Percentiles rank a stretch among this genome's conserved stretches.
Evolutionary conservation across 805 yeast species (phyloP).

Genomic region (Starmerella floris): DNA sequence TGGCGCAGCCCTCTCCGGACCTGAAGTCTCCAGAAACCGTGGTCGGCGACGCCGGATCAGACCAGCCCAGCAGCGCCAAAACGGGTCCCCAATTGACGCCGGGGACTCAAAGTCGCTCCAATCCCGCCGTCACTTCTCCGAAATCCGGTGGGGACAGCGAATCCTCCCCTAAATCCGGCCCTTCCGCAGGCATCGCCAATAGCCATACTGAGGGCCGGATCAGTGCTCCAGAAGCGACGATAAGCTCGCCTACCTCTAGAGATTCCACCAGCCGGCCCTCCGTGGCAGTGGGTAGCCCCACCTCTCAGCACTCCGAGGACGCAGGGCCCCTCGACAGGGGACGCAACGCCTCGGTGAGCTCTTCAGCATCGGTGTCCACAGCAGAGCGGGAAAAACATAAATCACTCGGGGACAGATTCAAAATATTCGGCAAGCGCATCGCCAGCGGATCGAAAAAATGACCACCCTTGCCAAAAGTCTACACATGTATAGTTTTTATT

Average conservation of each 20-base stretch:
- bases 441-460: slow-evolving; percentile 15
- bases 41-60: not conserved
- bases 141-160: no score
- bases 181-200: no score
- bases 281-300: not conserved
- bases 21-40: not conserved
- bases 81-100: not conserved
- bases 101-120: no score
- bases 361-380: slow-evolving; percentile 13
- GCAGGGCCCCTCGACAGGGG: not conserved
- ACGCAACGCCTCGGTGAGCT: slow-evolving; percentile 10
- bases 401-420: slow-evolving; percentile 21
- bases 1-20: slow-evolving; percentile 16
- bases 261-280: no score
- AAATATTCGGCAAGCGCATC: slow-evolving; percentile 21
- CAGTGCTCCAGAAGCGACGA: no score
- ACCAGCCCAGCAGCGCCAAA: not conserved
- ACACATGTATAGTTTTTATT: no score
- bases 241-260: no score
- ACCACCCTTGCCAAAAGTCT: not conserved
- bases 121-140: no score
- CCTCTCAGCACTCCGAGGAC: not conserved
- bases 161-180: no score
- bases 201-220: no score
- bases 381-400: slow-evolving; percentile 12